Evolutionary conservation across 164 flowering plant species (phyloP), one percentile per base, ranked within the genome.

Genomic region (grape (Vitis vinifera)): DNA sequence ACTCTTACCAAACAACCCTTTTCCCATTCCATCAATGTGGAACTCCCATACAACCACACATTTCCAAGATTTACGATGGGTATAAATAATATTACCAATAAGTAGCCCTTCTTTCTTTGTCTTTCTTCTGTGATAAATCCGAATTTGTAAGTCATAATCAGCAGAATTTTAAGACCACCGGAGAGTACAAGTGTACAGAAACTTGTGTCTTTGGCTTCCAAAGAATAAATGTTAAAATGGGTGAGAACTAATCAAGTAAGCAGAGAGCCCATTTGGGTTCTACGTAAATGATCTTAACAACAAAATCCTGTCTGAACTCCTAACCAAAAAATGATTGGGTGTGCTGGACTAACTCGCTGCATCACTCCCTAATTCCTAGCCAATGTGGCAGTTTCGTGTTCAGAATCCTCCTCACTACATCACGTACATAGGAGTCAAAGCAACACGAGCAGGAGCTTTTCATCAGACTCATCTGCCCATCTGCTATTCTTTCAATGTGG

Each of bases 371-470:
- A 71, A 58, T 65, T 44, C 73, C 73, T 58, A 83, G 67, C 79
- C 83, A 83, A 51, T 29, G 77, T 10, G 80, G 75, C 49, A 62
- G 37, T 44, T 52, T 79, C n/a, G 76, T 68, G 58, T 81, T 86
- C 78, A 79, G 47, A 55, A 83, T 59, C 63, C 63, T 83, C 76
- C 71, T 72, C 67, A 81, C 87, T 7, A 84, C 84, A 17, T 82
- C 76, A 64, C 70, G 77, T 7, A 76, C 78, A 56, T 77, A 86
- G 59, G 73, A 72, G 68, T 79, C 79, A 17, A 86, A 87, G 68
- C 92, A 89, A 64, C 84, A 61, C 8, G 68, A 74, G 81, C 92
- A 86, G 58, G 74, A 75, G 67, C 76, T 83, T 71, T 65, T 79
- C 67, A 80, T 59, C 31, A 73, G 69, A 76, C 82, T 83, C 14